Conservation (phyloP, 179 eudicot genomes). For the Nepenthes alata region DNA sequence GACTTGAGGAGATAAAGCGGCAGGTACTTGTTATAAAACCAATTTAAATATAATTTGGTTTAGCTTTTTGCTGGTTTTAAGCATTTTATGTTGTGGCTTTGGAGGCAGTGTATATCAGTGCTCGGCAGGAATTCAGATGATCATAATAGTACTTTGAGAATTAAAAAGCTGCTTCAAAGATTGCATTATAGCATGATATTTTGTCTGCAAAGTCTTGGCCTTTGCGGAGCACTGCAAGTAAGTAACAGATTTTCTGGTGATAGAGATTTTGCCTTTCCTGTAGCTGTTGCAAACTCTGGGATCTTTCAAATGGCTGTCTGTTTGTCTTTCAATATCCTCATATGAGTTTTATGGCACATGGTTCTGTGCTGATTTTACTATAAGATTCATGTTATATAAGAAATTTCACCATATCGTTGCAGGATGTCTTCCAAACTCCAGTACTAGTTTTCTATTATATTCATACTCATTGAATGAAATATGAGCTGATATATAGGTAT, state of each 20-base stretch:
- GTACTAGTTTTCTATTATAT: too few species aligned
- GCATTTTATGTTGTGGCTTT: slow-evolving; percentile 8
- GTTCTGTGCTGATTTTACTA: too few species aligned
- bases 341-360: too few species aligned
- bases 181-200: slow-evolving; percentile 47
- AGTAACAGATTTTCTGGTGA: slow-evolving; percentile 6
- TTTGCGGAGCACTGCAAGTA: slow-evolving; percentile 69
- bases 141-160: slow-evolving; percentile 26
- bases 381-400: too few species aligned
- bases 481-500: too few species aligned
- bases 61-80: slow-evolving; percentile 6
- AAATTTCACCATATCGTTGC: too few species aligned
- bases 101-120: slow-evolving; percentile 44
- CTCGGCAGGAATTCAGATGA: slow-evolving; percentile 33
- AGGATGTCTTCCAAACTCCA: too few species aligned
- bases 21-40: slow-evolving; percentile 38
- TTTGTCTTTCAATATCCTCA: too few species aligned
- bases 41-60: slow-evolving; percentile 5
- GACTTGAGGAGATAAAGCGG: slow-evolving; percentile 53
- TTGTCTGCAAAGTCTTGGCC: slow-evolving; percentile 67
- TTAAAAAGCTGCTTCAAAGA: slow-evolving; percentile 48
- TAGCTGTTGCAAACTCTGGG: too few species aligned
- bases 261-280: neutral
- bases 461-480: too few species aligned
- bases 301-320: too few species aligned